Evolutionary conservation across 179 eudicot species (phyloP), one percentile per base, ranked within the genome.

Genomic region (Patellifolia procumbens): DNA sequence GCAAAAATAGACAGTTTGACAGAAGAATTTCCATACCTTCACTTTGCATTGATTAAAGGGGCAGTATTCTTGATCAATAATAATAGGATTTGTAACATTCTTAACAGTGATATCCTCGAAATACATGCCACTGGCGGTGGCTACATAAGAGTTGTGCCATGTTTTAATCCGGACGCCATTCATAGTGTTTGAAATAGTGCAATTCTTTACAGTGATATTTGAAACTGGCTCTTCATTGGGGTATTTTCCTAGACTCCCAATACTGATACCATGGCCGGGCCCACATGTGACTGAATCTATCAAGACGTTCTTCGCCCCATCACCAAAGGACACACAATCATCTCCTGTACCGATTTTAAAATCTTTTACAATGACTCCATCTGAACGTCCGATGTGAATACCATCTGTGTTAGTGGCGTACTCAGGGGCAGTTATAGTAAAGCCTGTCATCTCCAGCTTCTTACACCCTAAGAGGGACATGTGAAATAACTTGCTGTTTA

Each of bases 21-120:
- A 39, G 43, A 39, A 39, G 43, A 39, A 39, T 5, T 24, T 1
- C 34, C 8, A 9, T 39, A 86, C 88, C 84, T 82, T 74, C 20
- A 17, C 5, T 17, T 51, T 75, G 82, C 91, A 86, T 7, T 53
- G 73, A 19, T 79, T 62, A 0, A 10, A 78, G 1, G 91, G 91
- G 83, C 94, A 90, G 8, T 88, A 90, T 26, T 84, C 77, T 39
- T 90, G 91, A 81, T 90, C 92, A 58, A 90, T 51, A 17, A 88
- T 5, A 6, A 90, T 56, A 1, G 94, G 92, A 17, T 65, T 72
- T 28, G 32, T 31, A 19, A 83, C 92, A 45, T 86, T 80, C 17
- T 85, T 31, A 55, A 90, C 69, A 15, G 52, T 32, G 51, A 90
- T 89, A 62, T 90, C 76, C 60, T 87, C 85, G 34, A 87, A 88